These are phyloP conservation scores for Aquilaria sinensis DNA, from an alignment of 345 rosid species.

Conservation along the genomic window DNA sequence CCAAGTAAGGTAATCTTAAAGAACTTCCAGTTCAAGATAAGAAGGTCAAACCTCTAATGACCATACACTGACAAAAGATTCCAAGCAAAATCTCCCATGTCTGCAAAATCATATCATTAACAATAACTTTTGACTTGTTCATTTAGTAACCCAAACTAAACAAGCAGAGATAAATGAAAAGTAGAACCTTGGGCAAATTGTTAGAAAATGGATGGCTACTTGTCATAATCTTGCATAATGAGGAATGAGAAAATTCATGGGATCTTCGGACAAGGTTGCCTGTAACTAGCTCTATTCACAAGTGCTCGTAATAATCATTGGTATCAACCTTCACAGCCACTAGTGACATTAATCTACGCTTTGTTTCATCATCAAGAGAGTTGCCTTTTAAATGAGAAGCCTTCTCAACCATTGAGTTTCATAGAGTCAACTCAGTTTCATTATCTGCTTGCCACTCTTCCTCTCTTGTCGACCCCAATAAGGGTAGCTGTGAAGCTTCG, in stretches of 20 bases:
- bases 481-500: slow-evolving; percentile 46
- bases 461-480: slow-evolving; percentile 27
- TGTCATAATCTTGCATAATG: slow-evolving; percentile 57
- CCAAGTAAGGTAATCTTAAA: too few species aligned
- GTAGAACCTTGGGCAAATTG: too few species aligned
- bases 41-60: too few species aligned
- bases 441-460: slow-evolving; percentile 31
- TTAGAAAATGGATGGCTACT: slow-evolving; percentile 43
- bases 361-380: slow-evolving; percentile 44
- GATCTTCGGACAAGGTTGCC: slow-evolving; percentile 45
- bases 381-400: slow-evolving; percentile 31
- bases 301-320: slow-evolving; percentile 41
- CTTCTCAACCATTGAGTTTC: slow-evolving; percentile 66
- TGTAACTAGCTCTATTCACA: slow-evolving; percentile 53
- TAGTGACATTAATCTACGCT: slow-evolving; percentile 45
- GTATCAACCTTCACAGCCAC: slow-evolving; percentile 45
- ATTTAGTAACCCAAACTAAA: too few species aligned
- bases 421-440: slow-evolving; percentile 42
- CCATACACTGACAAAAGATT: too few species aligned
- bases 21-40: too few species aligned
- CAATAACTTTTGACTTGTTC: too few species aligned
- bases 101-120: too few species aligned
- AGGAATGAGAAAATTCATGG: slow-evolving; percentile 54
- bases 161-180: too few species aligned
- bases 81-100: too few species aligned